These are phyloP conservation scores for Beauveria bassiana DNA, from an alignment of 2,329 filamentous ascomycete genomes.

Conservation along the genomic window DNA sequence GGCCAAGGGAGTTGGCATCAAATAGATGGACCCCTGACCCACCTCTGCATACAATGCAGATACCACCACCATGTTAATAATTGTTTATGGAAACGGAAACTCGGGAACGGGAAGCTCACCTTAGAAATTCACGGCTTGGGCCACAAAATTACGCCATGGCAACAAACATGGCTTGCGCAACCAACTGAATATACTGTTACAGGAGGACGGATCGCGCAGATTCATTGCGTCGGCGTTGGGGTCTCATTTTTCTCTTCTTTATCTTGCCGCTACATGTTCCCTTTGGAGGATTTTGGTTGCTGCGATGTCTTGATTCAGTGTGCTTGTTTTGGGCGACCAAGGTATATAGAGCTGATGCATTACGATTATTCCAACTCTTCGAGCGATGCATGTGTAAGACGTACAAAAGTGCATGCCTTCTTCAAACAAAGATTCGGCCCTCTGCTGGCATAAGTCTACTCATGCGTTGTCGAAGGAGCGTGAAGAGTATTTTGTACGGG, in stretches of 20 bases:
- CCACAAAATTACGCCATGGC: neutral
- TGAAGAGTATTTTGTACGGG: no score
- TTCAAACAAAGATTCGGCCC: neutral
- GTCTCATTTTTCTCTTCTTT: neutral
- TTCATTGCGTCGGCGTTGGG: slow-evolving; percentile 12
- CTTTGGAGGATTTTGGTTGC: neutral
- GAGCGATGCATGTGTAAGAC: no score
- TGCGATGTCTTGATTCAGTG: neutral
- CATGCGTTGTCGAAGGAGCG: no score
- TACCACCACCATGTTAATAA: neutral
- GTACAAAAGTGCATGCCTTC: no score
- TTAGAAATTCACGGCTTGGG: slow-evolving; percentile 4
- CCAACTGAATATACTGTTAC: neutral
- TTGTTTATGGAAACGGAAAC: neutral
- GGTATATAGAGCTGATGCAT: slow-evolving; percentile 7
- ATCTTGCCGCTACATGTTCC: neutral
- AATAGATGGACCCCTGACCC: neutral
- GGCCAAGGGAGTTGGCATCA: slow-evolving; percentile 20
- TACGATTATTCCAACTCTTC: neutral
- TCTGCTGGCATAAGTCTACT: no score
- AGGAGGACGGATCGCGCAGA: slow-evolving; percentile 11
- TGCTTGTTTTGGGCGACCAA: neutral
- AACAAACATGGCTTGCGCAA: slow-evolving; percentile 2
- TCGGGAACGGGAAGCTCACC: neutral
- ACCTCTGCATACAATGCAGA: neutral